Conservation (phyloP, 495 filamentous ascomycete species). For the Aspergillus carlsbadensis region DNA sequence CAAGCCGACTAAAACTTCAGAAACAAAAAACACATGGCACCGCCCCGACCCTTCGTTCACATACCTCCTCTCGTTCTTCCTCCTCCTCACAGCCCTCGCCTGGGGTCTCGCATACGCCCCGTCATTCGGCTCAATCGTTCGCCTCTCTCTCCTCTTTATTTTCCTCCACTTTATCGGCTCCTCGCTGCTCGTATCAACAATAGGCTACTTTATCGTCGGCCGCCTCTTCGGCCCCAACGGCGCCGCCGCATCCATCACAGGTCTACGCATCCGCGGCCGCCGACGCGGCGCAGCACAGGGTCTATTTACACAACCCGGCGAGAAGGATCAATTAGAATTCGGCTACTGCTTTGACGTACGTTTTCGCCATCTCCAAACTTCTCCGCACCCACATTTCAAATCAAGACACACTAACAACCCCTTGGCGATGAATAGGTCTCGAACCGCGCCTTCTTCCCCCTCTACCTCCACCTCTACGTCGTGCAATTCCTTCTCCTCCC, state of each 20-base stretch:
- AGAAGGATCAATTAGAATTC: constrained; percentile 65
- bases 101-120: constrained; percentile 71
- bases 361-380: not conserved
- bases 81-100: constrained; percentile 68
- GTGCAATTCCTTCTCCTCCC: constrained; percentile 72
- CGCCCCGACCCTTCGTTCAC: constrained; percentile 75
- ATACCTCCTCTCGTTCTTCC: constrained; percentile 73
- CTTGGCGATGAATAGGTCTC: constrained; percentile 53
- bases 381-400: not conserved
- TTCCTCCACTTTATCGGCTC: constrained; percentile 66
- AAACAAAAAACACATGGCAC: constrained; percentile 78
- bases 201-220: constrained; percentile 65
- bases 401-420: not conserved
- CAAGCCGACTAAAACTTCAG: constrained; percentile 31
- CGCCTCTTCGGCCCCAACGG: constrained; percentile 58
- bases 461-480: constrained; percentile 72
- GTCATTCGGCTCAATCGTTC: constrained; percentile 54
- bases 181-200: constrained; percentile 59
- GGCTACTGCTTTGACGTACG: constrained; percentile 78
- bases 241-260: constrained; percentile 40
- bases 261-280: constrained; percentile 44
- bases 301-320: constrained; percentile 54
- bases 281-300: constrained; percentile 53
- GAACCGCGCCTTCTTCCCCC: constrained; percentile 71
- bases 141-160: constrained; percentile 61